Evolutionary conservation across 2,329 filamentous ascomycete species (phyloP), one percentile per base, ranked within the genome.

Genomic region (Microcyclospora tardicrescens): DNA sequence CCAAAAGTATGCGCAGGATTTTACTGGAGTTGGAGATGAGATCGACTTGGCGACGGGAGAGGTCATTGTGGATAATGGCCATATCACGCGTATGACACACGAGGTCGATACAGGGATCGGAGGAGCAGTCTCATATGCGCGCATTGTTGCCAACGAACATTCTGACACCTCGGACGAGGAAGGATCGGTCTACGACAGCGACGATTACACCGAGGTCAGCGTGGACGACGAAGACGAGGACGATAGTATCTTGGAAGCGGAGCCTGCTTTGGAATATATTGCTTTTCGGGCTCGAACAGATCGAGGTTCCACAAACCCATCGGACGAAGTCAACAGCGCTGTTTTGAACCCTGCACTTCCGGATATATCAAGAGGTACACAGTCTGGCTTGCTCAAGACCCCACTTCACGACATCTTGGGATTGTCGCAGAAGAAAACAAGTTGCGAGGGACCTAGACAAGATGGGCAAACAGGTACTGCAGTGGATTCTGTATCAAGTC

Each of bases 31-130:
- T 36, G 86, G 81, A 38, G 89, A 96, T 59, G 86, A 94, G 62
- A 86, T 96, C 52, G 84, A 96, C 59, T 67, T 94, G 40, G 67
- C 69, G 36, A 89, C 83, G 0, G 86, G 84, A 38, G 69, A 83
- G 42, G 77, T 96, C 34, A 71, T 93, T n/a, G 78, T 95, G 40
- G 73, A 96, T 60, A 91, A 94, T 66, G 89, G 91, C 0, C 91
- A 96, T 62, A 59, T 95, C 37, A 58, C 72, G 36, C 59, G 73
- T 53, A 76, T 84, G 70, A 53, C 64, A 55, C 59, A 73, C 61
- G 69, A 79, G 56, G 61, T 71, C 47, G 66, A 73, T 62, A 54
- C 60, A 31, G 66, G 69, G 19, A 39, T 58, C 49, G 33, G 24
- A 3, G 16, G 19, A 24, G 19, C 19, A 24, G 19, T 8, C 19